Evolutionary conservation across 148 eudicot species (phyloP).

Genomic region (Arbutus unedo): DNA sequence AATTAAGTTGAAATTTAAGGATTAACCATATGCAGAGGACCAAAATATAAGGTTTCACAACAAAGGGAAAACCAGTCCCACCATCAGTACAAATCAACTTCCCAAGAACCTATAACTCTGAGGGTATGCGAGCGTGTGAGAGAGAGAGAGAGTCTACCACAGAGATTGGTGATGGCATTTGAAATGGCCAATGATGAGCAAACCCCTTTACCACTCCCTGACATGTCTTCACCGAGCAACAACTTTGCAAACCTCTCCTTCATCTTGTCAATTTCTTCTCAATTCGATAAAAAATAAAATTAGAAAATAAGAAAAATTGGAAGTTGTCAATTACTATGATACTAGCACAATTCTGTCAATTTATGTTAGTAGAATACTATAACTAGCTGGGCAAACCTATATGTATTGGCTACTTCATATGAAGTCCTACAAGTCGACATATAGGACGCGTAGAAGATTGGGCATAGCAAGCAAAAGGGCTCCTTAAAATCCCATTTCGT

Average conservation of each 20-base stretch:
- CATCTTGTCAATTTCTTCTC: constrained; percentile 79
- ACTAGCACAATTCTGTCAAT: too few relatives aligned
- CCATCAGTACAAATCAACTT: neutral
- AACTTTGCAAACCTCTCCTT: constrained; percentile 90
- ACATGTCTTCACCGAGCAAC: constrained; percentile 97
- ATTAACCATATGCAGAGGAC: neutral
- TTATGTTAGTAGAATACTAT: too few relatives aligned
- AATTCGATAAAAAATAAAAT: neutral
- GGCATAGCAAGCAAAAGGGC: too few relatives aligned
- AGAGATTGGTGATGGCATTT: constrained; percentile 87
- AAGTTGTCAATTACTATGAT: neutral
- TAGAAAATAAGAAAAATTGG: constrained; percentile 14
- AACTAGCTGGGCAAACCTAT: too few relatives aligned
- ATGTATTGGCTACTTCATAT: too few relatives aligned
- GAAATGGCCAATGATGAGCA: constrained; percentile 78
- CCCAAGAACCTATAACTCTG: neutral
- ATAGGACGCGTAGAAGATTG: too few relatives aligned
- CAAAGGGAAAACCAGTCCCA: neutral
- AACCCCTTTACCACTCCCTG: constrained; percentile 97
- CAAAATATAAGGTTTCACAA: neutral
- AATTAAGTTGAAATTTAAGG: neutral
- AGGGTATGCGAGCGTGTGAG: neutral
- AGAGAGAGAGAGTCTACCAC: constrained; percentile 45
- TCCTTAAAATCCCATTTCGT: too few relatives aligned
- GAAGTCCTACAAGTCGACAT: too few relatives aligned